Conservation (phyloP, 2,329 filamentous ascomycete species). For the Magnaporthales sp. region DNA sequence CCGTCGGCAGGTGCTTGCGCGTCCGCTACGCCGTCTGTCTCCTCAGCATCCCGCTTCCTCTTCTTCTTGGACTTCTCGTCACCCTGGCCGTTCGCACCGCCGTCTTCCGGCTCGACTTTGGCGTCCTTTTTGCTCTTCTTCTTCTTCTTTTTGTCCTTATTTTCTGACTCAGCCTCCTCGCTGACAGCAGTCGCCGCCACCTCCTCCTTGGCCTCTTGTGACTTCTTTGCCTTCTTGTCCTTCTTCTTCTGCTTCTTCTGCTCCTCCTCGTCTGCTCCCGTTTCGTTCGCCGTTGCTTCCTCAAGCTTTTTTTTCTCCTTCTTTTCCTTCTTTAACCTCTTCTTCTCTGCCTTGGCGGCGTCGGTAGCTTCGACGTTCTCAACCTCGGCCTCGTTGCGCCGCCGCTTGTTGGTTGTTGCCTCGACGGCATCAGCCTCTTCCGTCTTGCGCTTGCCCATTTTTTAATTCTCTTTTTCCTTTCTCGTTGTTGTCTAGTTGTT, state of each 20-base stretch:
- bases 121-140: conserved; percentile 19
- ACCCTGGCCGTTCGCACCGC: neutral
- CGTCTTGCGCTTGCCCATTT: conserved; percentile 1
- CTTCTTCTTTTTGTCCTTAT: conserved; percentile 25
- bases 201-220: conserved; percentile 4
- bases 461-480: neutral
- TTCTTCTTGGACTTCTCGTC: conserved; percentile 3
- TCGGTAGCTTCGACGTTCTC: neutral
- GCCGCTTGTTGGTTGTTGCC: conserved; percentile 13
- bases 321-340: conserved; percentile 5
- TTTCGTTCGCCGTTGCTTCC: conserved; percentile 7
- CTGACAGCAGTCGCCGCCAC: neutral
- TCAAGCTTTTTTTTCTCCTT: conserved; percentile 4
- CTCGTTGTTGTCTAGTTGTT: neutral
- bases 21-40: too few species aligned
- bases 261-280: conserved; percentile 9
- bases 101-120: conserved; percentile 3
- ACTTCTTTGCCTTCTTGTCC: conserved; percentile 2
- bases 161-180: conserved; percentile 13
- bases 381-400: conserved; percentile 18
- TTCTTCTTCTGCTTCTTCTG: neutral
- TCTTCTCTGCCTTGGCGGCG: conserved; percentile 3
- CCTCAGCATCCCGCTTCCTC: neutral
- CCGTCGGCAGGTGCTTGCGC: neutral
- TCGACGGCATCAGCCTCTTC: neutral